Evolutionary conservation across 2,329 filamentous ascomycete genomes (phyloP), one percentile per base, ranked within the genome.

Genomic region (Lachnellula arida): DNA sequence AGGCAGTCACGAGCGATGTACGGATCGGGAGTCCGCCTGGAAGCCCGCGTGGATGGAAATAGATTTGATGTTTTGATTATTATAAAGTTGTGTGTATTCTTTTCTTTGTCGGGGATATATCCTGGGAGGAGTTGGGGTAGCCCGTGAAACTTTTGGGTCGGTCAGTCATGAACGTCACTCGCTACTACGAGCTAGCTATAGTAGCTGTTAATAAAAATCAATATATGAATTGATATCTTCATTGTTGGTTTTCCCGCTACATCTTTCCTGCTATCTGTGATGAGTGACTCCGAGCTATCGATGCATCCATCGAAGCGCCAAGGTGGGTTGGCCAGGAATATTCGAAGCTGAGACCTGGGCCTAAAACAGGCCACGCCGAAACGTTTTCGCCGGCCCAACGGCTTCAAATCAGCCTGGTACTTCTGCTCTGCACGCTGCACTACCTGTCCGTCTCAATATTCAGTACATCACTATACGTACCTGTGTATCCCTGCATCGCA

Each of bases 1-100:
- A 66, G 55, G 68, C 68, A 3, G 61, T 69, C 37, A 70, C 67
- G 3, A 64, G 61, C 39, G 67, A 68, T 52, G 44, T 42, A 42
- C 56, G 68, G 50, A 63, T 69, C 19, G 67, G 69, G 52, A 69
- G 66, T 46, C 67, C 66, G 14, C 68, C 68, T 40, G 57, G 58
- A 46, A 68, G 65, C 48, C 68, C 68, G 46, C 62, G 65, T 53
- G 61, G 62, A 0, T 68, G 60, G 63, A 25, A 12, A 44, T 44
- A 44, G 42, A 44, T 47, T 22, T 34, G 17, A 37, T 35, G 14
- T 44, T 49, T 25, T 23, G 25, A 39, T 32, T 32, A 12, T 32
- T 32, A 32, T 32, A 32, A 34, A 39, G 15, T 49, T 32, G 42
- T 25, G 42, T 44, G n/a, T 44, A 44, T 49, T 49, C 35, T 54